A percentile compares a stretch with the other conserved stretches of the same genome.
Evolutionary conservation across 306 rosid species (phyloP).

Genomic region (Prunus persica): Prunus_persica_NCBIv2 NC_034015.1:11011001-11011500

Average conservation of each 20-base stretch:
- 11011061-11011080: conserved; percentile 78
- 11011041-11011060: conserved; percentile 97
- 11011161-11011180: conserved; percentile 85
- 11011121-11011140: conserved; percentile 93
- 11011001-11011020: neutral
- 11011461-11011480: neutral
- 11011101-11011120: conserved; percentile 98
- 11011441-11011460: neutral
- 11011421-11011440: neutral
- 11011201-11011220: conserved; percentile 70
- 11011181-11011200: conserved; percentile 65
- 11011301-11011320: conserved; percentile 14
- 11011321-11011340: conserved; percentile 16
- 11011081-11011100: conserved; percentile 95
- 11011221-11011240: conserved; percentile 8
- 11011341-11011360: neutral
- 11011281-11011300: conserved; percentile 24
- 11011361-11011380: neutral
- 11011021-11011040: neutral
- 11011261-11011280: conserved; percentile 21
- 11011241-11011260: conserved; percentile 1
- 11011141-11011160: conserved; percentile 77
- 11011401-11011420: neutral
- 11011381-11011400: neutral
- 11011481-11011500: neutral